A percentile compares a stretch with the other conserved stretches of the same genome.
These are phyloP conservation scores for Mycena galericulata DNA, from an alignment of 768 basidiomycete species.

Conservation along the genomic window DNA sequence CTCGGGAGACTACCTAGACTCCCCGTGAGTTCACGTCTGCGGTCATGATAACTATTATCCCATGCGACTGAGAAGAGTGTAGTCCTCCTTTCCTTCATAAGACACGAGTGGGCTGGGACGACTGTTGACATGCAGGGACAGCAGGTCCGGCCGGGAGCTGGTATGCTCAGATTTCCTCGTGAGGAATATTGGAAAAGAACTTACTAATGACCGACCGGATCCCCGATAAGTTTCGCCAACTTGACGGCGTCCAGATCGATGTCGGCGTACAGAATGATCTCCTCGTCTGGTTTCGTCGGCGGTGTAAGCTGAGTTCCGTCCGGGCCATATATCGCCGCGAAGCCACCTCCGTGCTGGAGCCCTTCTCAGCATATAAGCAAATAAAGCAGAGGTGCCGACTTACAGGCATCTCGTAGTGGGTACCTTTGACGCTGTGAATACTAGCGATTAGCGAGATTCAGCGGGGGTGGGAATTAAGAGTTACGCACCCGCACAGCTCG, in stretches of 20 bases:
- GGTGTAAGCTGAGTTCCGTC: slow-evolving; percentile 28
- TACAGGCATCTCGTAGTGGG: slow-evolving; percentile 29
- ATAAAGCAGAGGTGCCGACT: not conserved
- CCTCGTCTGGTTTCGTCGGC: slow-evolving; percentile 25
- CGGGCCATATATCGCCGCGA: slow-evolving; percentile 36
- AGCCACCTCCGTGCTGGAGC: slow-evolving; percentile 31
- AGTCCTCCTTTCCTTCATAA: not conserved
- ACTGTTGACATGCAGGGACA: slow-evolving; percentile 15
- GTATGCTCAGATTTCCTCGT: too few species aligned
- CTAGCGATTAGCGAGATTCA: not conserved
- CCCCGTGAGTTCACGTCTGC: too few species aligned
- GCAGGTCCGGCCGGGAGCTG: slow-evolving; percentile 17
- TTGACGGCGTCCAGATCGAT: slow-evolving; percentile 25
- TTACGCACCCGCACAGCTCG: slow-evolving; percentile 28
- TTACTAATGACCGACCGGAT: slow-evolving; percentile 37
- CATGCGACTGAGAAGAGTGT: not conserved
- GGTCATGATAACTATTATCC: too few species aligned
- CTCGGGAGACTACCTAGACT: too few species aligned
- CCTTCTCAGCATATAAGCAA: not conserved
- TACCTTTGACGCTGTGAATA: slow-evolving; percentile 20
- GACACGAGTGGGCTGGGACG: not conserved
- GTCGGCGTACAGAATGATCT: slow-evolving; percentile 35
- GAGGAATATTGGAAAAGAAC: not conserved
- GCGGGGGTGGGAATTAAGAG: not conserved
- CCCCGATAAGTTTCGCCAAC: slow-evolving; percentile 27